Evolutionary conservation across 305 asterid genomes (phyloP).

Genomic region (Fraxinus angustifolia): DNA sequence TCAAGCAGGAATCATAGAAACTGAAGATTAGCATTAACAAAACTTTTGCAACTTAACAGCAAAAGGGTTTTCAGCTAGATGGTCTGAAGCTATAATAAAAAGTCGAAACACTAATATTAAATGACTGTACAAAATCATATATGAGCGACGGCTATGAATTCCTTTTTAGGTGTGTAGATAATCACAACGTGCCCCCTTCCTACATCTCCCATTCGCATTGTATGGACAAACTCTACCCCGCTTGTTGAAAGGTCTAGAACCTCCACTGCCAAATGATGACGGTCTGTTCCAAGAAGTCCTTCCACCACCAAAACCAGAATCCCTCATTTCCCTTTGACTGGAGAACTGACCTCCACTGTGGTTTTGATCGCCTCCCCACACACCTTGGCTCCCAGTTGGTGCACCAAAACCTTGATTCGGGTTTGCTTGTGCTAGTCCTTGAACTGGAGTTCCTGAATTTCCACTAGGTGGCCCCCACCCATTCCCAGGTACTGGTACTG

Average conservation of each 20-base stretch:
- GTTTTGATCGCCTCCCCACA: slow-evolving; percentile 54
- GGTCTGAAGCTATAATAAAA: background rate
- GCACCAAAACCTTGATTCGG: slow-evolving; percentile 58
- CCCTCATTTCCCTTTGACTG: slow-evolving; percentile 21
- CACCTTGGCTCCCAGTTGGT: slow-evolving; percentile 38
- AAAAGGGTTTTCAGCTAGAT: background rate
- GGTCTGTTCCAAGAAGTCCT: slow-evolving; percentile 72
- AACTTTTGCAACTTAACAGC: background rate
- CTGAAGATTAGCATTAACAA: background rate
- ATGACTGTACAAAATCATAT: slow-evolving; percentile 37
- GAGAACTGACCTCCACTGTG: slow-evolving; percentile 45
- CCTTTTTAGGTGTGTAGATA: slow-evolving; percentile 43
- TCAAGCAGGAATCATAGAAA: background rate
- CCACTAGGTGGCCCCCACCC: slow-evolving; percentile 67
- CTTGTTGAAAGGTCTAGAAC: slow-evolving; percentile 26
- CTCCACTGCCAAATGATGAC: slow-evolving; percentile 43
- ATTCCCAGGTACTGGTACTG: slow-evolving; percentile 33
- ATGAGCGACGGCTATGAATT: slow-evolving; percentile 14
- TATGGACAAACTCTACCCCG: slow-evolving; percentile 58
- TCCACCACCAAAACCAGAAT: slow-evolving; percentile 39
- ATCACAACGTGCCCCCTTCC: slow-evolving; percentile 72
- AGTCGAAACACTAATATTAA: background rate
- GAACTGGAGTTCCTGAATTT: slow-evolving; percentile 37
- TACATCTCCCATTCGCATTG: slow-evolving; percentile 57
- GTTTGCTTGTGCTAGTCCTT: slow-evolving; percentile 42